These are phyloP conservation scores for Pseudozyma flocculosa DNA, from an alignment of 1,284 basidiomycete genomes.

Conservation along the genomic window DNA sequence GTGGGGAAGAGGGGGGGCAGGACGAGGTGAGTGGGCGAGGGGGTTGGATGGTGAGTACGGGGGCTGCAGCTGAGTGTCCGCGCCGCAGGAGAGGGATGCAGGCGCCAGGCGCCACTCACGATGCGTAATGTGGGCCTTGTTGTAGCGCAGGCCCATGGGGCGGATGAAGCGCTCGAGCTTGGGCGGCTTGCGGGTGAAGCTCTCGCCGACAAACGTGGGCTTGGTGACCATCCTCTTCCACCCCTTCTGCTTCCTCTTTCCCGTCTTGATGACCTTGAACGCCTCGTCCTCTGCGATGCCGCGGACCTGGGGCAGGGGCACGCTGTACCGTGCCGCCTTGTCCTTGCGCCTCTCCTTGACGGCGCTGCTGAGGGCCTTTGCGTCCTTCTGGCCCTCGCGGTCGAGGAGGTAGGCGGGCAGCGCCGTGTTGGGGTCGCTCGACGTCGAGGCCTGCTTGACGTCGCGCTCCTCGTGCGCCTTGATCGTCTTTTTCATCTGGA, in stretches of 20 bases:
- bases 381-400: conserved; percentile 93
- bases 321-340: conserved; percentile 96
- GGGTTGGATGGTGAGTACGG: no score
- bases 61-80: no score
- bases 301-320: conserved; percentile 92
- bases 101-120: conserved; percentile 74
- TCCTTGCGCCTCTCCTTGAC: conserved; percentile 99
- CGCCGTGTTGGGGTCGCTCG: conserved; percentile 52
- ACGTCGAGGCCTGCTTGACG: conserved; percentile 65
- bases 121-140: conserved; percentile 98
- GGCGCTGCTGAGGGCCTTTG: conserved; percentile 93
- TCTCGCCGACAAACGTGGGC: conserved; percentile 96
- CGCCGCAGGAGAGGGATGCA: no score
- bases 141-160: conserved; percentile 95
- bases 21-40: not conserved
- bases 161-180: conserved; percentile 98
- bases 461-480: conserved; percentile 98
- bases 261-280: conserved; percentile 99
- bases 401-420: conserved; percentile 82
- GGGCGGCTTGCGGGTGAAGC: conserved; percentile 96
- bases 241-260: conserved; percentile 91
- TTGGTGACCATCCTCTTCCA: conserved; percentile 99
- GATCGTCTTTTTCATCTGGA: conserved; percentile 98
- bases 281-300: conserved; percentile 99
- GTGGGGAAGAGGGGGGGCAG: not conserved